Evolutionary conservation across 1,139 yeast species (phyloP).

Genomic region (Debaryomyces udenii): DNA sequence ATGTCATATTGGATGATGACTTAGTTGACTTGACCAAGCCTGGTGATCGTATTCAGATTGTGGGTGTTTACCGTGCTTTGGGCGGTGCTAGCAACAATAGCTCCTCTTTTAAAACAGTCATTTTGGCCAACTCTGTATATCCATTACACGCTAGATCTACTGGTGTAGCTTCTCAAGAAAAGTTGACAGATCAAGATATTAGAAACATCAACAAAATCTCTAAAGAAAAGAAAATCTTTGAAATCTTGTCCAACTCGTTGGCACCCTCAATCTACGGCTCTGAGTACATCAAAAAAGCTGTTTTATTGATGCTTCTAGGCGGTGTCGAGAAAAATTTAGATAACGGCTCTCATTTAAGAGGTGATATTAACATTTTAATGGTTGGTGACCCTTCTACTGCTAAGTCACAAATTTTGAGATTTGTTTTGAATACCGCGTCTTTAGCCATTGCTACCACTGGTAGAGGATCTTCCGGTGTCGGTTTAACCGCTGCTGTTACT

Average conservation of each 20-base stretch:
- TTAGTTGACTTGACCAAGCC: slow-evolving; percentile 91
- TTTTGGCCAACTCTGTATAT: slow-evolving; percentile 86
- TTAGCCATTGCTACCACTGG: slow-evolving; percentile 98
- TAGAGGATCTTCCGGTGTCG: slow-evolving; percentile 98
- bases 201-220: slow-evolving; percentile 83
- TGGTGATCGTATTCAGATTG: slow-evolving; percentile 93
- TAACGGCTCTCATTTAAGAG: slow-evolving; percentile 96
- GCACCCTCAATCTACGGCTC: slow-evolving; percentile 98
- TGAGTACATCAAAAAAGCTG: slow-evolving; percentile 88
- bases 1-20: slow-evolving; percentile 90
- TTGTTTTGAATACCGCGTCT: slow-evolving; percentile 91
- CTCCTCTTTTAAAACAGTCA: slow-evolving; percentile 76
- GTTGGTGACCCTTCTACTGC: slow-evolving; percentile 99
- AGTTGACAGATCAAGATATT: slow-evolving; percentile 79
- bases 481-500: slow-evolving; percentile 98
- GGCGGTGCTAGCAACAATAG: slow-evolving; percentile 76
- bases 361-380: slow-evolving; percentile 94
- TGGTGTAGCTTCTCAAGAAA: slow-evolving; percentile 78
- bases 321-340: slow-evolving; percentile 94
- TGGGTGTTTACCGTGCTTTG: slow-evolving; percentile 90
- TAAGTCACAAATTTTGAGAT: slow-evolving; percentile 91
- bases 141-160: slow-evolving; percentile 87
- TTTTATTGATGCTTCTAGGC: slow-evolving; percentile 85
- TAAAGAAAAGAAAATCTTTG: slow-evolving; percentile 69
- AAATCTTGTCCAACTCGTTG: slow-evolving; percentile 75